phyloP scores from a whole-genome alignment of 139 green algal genomes.

The Yamagishiella unicocca region DNA sequence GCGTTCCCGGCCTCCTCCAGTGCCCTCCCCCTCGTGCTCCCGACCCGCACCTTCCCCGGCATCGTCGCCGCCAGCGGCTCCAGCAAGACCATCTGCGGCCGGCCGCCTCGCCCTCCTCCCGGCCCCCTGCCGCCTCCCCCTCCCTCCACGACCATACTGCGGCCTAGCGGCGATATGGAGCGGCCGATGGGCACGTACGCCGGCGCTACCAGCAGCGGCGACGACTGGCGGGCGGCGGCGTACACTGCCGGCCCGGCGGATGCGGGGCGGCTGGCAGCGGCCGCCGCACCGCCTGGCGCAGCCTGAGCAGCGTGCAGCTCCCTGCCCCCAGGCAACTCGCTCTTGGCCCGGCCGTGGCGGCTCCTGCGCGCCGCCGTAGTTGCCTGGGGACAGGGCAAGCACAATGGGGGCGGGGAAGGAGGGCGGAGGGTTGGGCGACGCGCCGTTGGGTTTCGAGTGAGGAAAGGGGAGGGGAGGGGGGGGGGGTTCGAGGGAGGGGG shows the following conservation, averaged over 20 bases:
- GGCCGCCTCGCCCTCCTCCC: background rate
- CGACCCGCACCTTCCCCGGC: background rate
- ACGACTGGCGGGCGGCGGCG: background rate
- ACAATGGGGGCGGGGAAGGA: too few relatives aligned
- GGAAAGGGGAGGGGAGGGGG: too few relatives aligned
- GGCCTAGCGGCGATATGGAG: constrained; percentile 31
- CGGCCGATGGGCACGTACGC: background rate
- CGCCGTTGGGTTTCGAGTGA: too few relatives aligned
- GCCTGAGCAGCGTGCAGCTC: too few relatives aligned
- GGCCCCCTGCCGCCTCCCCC: background rate
- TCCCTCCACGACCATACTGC: background rate
- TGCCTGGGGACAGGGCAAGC: too few relatives aligned
- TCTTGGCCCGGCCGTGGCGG: background rate
- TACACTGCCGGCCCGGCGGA: background rate
- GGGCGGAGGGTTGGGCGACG: too few relatives aligned
- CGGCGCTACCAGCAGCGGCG: background rate
- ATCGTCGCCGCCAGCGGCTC: background rate
- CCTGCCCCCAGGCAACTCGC: background rate
- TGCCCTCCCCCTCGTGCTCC: too few relatives aligned
- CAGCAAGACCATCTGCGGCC: background rate
- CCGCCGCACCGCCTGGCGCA: too few relatives aligned
- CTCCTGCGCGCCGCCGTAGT: background rate
- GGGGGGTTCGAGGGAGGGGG: too few relatives aligned
- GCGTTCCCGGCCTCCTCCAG: too few relatives aligned
- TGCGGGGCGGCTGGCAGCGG: background rate